A percentile compares a stretch with the other conserved stretches of the same genome.
Evolutionary conservation across 1,139 yeast genomes (phyloP).

Genomic region (Pichia terricola): DNA sequence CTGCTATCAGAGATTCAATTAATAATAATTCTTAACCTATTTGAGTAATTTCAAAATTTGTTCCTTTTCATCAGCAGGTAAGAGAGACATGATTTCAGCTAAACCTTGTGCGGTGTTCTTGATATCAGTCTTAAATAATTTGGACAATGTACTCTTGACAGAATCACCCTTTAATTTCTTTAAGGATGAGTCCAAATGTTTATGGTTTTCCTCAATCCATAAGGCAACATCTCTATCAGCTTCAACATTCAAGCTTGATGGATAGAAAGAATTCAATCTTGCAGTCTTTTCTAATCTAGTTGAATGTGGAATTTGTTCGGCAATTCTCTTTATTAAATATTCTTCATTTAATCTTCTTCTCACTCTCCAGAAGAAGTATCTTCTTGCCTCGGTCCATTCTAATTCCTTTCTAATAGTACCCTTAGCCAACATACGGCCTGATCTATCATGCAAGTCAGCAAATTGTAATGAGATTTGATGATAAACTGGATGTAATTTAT

Average conservation of each 20-base stretch:
- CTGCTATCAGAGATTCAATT: not conserved
- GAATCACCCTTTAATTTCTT: slow-evolving; percentile 58
- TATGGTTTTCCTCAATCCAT: slow-evolving; percentile 79
- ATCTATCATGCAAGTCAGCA: slow-evolving; percentile 95
- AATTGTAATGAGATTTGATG: slow-evolving; percentile 90
- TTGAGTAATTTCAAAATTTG: slow-evolving; percentile 28
- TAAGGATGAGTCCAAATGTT: slow-evolving; percentile 49
- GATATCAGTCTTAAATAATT: slow-evolving; percentile 45
- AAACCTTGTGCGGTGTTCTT: slow-evolving; percentile 36
- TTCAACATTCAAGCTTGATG: slow-evolving; percentile 58
- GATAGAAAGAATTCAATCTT: slow-evolving; percentile 81
- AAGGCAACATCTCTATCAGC: slow-evolving; percentile 72
- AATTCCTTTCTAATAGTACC: slow-evolving; percentile 80
- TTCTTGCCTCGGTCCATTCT: slow-evolving; percentile 80
- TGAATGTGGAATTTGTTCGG: slow-evolving; percentile 51
- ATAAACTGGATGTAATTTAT: slow-evolving; percentile 73
- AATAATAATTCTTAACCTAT: slow-evolving; percentile 5
- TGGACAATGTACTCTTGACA: slow-evolving; percentile 52
- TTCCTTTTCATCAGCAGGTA: slow-evolving; percentile 40
- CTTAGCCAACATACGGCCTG: slow-evolving; percentile 95
- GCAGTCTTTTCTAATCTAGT: slow-evolving; percentile 76
- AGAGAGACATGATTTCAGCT: slow-evolving; percentile 37
- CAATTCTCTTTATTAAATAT: slow-evolving; percentile 68
- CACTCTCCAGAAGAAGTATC: slow-evolving; percentile 97
- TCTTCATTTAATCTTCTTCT: slow-evolving; percentile 95